Percentiles rank a stretch among this genome's conserved stretches.
These are phyloP conservation scores for Jasminum sambac DNA, from an alignment of 257 asterid genomes.

Conservation along the genomic window DNA sequence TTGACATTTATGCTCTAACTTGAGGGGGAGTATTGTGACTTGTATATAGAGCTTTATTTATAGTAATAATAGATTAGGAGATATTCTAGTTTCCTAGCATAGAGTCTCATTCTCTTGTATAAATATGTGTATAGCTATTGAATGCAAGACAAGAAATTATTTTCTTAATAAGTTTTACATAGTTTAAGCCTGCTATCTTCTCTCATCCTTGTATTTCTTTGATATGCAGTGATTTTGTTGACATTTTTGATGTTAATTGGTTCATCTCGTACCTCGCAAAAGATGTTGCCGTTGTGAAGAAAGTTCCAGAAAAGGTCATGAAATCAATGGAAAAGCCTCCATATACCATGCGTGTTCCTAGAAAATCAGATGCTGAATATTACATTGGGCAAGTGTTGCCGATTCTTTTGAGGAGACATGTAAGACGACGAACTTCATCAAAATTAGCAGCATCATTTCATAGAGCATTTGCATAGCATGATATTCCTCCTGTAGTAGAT, in stretches of 20 bases:
- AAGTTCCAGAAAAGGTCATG: constrained; percentile 96
- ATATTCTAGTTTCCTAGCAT: too few species aligned
- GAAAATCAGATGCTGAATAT: constrained; percentile 96
- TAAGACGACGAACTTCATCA: constrained; percentile 41
- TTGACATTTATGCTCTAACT: too few species aligned
- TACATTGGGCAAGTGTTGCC: constrained; percentile 96
- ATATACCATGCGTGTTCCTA: constrained; percentile 97
- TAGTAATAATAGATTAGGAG: too few species aligned
- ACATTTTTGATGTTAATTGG: constrained; percentile 93
- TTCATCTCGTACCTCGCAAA: constrained; percentile 90
- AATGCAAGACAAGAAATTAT: too few species aligned
- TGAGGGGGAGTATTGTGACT: too few species aligned
- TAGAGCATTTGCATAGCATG: background rate
- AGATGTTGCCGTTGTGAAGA: constrained; percentile 81
- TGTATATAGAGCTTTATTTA: too few species aligned
- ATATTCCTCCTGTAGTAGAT: constrained; percentile 11
- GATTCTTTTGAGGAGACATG: constrained; percentile 83
- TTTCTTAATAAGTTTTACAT: too few species aligned
- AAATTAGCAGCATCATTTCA: constrained; percentile 15
- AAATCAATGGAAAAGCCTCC: constrained; percentile 99
- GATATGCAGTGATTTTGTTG: constrained; percentile 78
- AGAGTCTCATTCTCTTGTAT: too few species aligned
- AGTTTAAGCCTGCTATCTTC: constrained; percentile 15
- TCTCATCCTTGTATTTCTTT: constrained; percentile 31
- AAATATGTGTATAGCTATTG: too few species aligned